Evolutionary conservation across 495 filamentous ascomycete genomes (phyloP).

Genomic region (Hypoxylon lienhwacheense): DNA sequence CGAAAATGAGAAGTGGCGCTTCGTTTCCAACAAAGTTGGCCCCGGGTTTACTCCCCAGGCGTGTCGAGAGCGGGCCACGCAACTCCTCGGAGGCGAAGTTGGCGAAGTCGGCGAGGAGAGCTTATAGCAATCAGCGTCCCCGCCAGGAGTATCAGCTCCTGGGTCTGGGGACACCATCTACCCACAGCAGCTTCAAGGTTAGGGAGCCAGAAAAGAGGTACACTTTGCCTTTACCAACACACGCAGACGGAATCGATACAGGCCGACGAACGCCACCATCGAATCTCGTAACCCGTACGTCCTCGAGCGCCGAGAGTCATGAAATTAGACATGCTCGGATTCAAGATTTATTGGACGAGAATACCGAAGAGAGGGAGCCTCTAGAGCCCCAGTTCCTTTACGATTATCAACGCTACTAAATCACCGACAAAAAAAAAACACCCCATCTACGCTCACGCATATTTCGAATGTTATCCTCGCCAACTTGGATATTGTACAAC

Average conservation of each 20-base stretch:
- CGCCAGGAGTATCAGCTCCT: conserved; percentile 56
- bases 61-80: conserved; percentile 76
- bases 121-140: conserved; percentile 61
- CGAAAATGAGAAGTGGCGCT: conserved; percentile 86
- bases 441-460: no score
- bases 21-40: conserved; percentile 84
- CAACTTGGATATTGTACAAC: conserved; percentile 33
- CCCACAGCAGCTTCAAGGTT: conserved; percentile 45
- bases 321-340: conserved; percentile 11
- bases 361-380: conserved; percentile 16
- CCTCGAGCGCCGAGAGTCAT: conserved; percentile 1
- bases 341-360: conserved; percentile 13
- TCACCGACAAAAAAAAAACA: no score
- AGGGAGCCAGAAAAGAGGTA: conserved; percentile 20
- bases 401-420: conserved; percentile 16
- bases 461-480: no score
- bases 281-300: conserved; percentile 4
- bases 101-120: conserved; percentile 38
- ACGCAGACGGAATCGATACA: conserved; percentile 1
- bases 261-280: conserved; percentile 7
- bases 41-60: conserved; percentile 80
- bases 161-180: conserved; percentile 53
- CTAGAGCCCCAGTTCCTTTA: conserved; percentile 4
- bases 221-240: conserved; percentile 7
- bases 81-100: conserved; percentile 49